Percentiles rank a stretch among this genome's conserved stretches.
Evolutionary conservation across 768 basidiomycete species (phyloP).

Genomic region (Collybiopsis confluens): DNA sequence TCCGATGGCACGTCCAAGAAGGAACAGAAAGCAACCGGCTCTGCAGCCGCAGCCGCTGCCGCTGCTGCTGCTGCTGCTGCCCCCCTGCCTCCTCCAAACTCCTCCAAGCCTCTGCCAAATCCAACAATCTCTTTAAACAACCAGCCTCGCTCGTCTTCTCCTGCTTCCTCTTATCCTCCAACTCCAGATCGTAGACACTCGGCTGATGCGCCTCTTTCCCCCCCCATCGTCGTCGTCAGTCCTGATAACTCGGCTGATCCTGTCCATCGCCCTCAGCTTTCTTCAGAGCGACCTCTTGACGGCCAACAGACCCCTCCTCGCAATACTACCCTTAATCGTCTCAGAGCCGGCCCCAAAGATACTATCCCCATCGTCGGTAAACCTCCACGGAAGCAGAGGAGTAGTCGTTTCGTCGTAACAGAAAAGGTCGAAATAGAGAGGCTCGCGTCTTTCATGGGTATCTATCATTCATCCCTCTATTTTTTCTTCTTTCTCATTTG

Average conservation of each 20-base stretch:
- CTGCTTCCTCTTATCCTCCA: conserved; percentile 32
- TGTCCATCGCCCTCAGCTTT: conserved; percentile 35
- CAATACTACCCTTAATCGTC: conserved; percentile 63
- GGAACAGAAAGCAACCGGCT: conserved; percentile 49
- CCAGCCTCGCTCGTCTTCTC: conserved; percentile 39
- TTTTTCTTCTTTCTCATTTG: conserved; percentile 8
- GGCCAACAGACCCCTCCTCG: conserved; percentile 55
- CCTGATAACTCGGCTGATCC: conserved; percentile 57
- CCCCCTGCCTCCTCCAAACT: conserved; percentile 62
- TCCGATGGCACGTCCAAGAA: conserved; percentile 72
- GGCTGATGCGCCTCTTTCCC: conserved; percentile 49
- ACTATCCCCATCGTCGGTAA: conserved; percentile 96
- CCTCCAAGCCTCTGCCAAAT: conserved; percentile 56
- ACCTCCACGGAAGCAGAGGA: conserved; percentile 95
- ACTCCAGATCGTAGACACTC: conserved; percentile 60
- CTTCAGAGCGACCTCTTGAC: conserved; percentile 48
- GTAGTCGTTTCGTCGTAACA: conserved; percentile 92
- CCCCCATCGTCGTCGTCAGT: conserved; percentile 86
- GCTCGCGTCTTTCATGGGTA: conserved; percentile 86
- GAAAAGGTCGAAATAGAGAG: conserved; percentile 97
- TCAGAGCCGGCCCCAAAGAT: conserved; percentile 85
- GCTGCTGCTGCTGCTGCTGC: conserved; percentile 36
- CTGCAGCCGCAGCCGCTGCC: conserved; percentile 26
- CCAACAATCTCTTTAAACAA: conserved; percentile 31
- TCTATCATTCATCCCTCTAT: conserved; percentile 21